Evolutionary conservation across 352 stramenopile species (phyloP), one percentile per base, ranked within the genome.

Genomic region (Phytopythium ostracodes): DNA sequence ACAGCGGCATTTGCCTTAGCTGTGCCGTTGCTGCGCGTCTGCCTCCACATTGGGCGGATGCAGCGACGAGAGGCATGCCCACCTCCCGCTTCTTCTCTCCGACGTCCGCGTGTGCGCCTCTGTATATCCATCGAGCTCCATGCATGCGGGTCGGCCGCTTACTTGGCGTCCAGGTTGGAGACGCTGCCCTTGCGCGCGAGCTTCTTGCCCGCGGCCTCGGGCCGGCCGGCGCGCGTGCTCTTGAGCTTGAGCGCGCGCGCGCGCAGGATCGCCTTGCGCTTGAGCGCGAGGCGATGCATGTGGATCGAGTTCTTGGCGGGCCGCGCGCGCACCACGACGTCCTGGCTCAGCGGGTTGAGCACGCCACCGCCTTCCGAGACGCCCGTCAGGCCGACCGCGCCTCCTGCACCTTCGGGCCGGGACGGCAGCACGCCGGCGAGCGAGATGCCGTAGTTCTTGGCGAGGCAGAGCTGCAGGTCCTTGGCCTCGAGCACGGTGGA

Each of bases 361-460:
- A 25, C 6, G 52, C 49, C 63, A 18, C 36, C 18, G 25, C 46
- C 27, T 35, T 35, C 63, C 20, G 42, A 11, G 42, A 20, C 42
- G 18, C 22, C 42, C 20, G 42, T 20, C 18, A 11, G 6, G 11
- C 17, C 42, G 18, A 63, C 49, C 33, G 62, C 43, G 47, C 11
- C 15, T 4, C 29, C 29, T 33, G 29, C 29, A 7, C 29, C 29
- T 33, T 15, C 47, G 0, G 46, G 24, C n/a, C 46, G 46, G 24
- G 46, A 33, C 12, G 70, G 69, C 20, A 87, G 68, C 62, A 85
- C 79, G 15, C 84, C 84, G 6, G 79, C 82, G 44, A 94, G 70
- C 22, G 86, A 92, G 61, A 94, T 90, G 62, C 86, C 82, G 56
- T 94, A 89, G 70, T 90, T 93, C 72, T 94, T 94, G 63, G 81